These are phyloP conservation scores for Candida morakotiae DNA, from an alignment of 805 yeast genomes.

Conservation along the genomic window DNA sequence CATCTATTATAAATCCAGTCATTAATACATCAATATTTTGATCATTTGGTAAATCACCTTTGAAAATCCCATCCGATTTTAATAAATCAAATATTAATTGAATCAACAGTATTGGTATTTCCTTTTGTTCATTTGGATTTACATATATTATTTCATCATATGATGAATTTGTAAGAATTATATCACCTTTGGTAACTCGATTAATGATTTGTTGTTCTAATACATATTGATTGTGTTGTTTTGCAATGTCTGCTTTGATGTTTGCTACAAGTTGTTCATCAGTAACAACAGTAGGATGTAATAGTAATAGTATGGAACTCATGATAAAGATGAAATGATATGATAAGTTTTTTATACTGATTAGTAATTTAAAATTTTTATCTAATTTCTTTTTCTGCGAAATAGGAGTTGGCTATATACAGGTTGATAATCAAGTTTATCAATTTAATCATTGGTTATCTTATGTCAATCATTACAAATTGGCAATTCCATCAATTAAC, in stretches of 20 bases:
- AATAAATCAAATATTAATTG: slow-evolving; percentile 36
- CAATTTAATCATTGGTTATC: slow-evolving; percentile 6
- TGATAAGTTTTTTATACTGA: background rate
- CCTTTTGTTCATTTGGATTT: slow-evolving; percentile 48
- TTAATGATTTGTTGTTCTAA: slow-evolving; percentile 54
- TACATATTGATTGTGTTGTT: slow-evolving; percentile 21
- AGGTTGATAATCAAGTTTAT: slow-evolving; percentile 5
- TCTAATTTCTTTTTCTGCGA: background rate
- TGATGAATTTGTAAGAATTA: slow-evolving; percentile 28
- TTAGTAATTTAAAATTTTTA: slow-evolving; percentile 2
- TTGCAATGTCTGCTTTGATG: slow-evolving; percentile 29
- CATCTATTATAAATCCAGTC: slow-evolving; percentile 56
- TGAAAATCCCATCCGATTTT: slow-evolving; percentile 41
- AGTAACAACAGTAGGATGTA: slow-evolving; percentile 67
- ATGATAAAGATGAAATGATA: background rate
- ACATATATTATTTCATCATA: slow-evolving; percentile 49
- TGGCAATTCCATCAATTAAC: background rate
- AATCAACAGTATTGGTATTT: slow-evolving; percentile 44
- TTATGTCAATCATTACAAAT: background rate
- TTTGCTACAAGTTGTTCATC: slow-evolving; percentile 44
- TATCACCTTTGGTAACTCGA: slow-evolving; percentile 48
- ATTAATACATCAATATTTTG: slow-evolving; percentile 59
- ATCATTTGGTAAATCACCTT: slow-evolving; percentile 50
- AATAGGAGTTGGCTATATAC: background rate
- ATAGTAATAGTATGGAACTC: slow-evolving; percentile 38